A percentile compares a stretch with the other conserved stretches of the same genome.
Evolutionary conservation across 192 early-diverging fungal species (phyloP).

Genomic region (Podila epigama): DNA sequence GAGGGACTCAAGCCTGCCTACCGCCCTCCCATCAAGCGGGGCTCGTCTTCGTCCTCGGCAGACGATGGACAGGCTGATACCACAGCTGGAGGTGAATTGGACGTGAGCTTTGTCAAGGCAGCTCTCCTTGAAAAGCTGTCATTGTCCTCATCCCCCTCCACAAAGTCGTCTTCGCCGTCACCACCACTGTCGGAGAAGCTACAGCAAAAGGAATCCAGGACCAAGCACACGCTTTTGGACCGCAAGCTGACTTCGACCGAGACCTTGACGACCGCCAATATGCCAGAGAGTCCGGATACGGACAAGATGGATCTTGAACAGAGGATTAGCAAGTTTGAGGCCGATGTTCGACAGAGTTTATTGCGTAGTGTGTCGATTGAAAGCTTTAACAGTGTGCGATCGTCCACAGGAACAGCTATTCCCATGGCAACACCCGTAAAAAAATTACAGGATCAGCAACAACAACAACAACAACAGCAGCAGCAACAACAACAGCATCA

Average conservation of each 20-base stretch:
- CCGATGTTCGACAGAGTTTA: slow-evolving; percentile 42
- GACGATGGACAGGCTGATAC: slow-evolving; percentile 42
- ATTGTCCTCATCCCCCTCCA: not conserved
- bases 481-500: too few relatives aligned
- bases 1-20: slow-evolving; percentile 6
- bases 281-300: slow-evolving; percentile 1
- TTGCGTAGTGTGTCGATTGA: slow-evolving; percentile 27
- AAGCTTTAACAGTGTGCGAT: slow-evolving; percentile 35
- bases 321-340: slow-evolving; percentile 39
- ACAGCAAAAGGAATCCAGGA: slow-evolving; percentile 8
- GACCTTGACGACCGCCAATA: slow-evolving; percentile 29
- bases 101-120: slow-evolving; percentile 19
- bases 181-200: slow-evolving; percentile 9
- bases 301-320: slow-evolving; percentile 40
- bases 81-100: slow-evolving; percentile 32
- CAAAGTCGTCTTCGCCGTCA: slow-evolving; percentile 18
- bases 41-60: slow-evolving; percentile 28
- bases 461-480: too few relatives aligned
- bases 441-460: too few relatives aligned
- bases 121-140: slow-evolving; percentile 8
- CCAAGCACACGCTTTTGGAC: slow-evolving; percentile 26
- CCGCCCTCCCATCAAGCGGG: slow-evolving; percentile 18
- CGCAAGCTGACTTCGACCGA: slow-evolving; percentile 39
- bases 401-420: slow-evolving; percentile 32
- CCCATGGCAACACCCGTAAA: slow-evolving; percentile 16